Evolutionary conservation across 208 protist species (phyloP).

Genomic region (Acanthamoeba polyphaga): DNA sequence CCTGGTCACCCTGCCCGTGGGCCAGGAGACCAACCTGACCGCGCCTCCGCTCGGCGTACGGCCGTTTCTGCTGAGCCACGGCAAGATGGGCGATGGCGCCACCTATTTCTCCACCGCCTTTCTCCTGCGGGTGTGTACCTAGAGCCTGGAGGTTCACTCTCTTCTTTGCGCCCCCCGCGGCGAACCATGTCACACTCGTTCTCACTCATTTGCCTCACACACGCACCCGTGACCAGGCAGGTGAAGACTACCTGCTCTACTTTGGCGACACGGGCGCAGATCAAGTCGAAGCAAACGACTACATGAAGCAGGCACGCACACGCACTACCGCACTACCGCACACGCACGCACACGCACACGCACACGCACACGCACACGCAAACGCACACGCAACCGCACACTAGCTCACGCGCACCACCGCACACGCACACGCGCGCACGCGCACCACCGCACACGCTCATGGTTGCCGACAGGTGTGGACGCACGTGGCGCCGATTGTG

Average conservation of each 20-base stretch:
- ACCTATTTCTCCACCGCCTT: slow-evolving; percentile 50
- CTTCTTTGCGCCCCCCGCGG: not conserved
- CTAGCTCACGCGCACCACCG: too few species aligned
- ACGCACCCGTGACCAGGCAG: not conserved
- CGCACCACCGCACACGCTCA: too few species aligned
- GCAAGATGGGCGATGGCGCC: not conserved
- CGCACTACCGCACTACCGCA: too few species aligned
- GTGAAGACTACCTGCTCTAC: not conserved
- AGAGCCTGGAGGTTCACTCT: not conserved
- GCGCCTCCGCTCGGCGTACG: not conserved
- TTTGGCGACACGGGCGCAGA: slow-evolving; percentile 29
- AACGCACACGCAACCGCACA: too few species aligned
- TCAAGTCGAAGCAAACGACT: not conserved
- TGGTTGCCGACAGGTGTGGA: not conserved
- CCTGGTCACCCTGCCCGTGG: not conserved
- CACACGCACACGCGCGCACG: too few species aligned
- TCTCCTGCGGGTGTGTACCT: not conserved
- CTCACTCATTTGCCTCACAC: too few species aligned
- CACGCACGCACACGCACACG: not conserved
- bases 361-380: not conserved
- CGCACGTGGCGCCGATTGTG: not conserved
- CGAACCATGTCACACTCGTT: too few species aligned
- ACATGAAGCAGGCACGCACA: slow-evolving; percentile 7
- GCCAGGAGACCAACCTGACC: not conserved
- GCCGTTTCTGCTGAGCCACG: slow-evolving; percentile 4